Evolutionary conservation across 208 protist genomes (phyloP).

Genomic region (Crithidia expoeki): DNA sequence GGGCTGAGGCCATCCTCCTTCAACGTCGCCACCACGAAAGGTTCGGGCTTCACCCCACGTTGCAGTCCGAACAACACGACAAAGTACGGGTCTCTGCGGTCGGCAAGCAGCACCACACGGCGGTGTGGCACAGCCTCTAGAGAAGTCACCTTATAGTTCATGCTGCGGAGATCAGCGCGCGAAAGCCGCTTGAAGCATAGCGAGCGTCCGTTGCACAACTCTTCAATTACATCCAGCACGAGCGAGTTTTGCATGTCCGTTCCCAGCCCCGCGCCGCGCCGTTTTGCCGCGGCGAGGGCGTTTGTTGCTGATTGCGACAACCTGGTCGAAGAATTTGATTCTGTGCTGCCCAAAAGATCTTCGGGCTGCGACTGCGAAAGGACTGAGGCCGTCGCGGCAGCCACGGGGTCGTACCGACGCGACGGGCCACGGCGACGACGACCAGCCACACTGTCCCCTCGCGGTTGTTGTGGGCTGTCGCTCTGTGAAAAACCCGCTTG

Average conservation of each 20-base stretch:
- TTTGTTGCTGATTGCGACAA: background rate
- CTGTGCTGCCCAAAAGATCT: background rate
- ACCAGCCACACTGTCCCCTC: background rate
- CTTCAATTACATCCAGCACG: conserved; percentile 48
- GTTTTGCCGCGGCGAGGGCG: background rate
- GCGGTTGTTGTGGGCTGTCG: background rate
- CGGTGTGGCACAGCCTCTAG: conserved; percentile 45
- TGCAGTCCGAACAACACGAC: conserved; percentile 35
- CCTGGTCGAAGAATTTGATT: background rate
- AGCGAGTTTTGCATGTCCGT: conserved; percentile 54
- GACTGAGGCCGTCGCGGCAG: conserved; percentile 13
- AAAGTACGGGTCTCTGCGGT: conserved; percentile 55
- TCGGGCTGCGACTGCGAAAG: conserved; percentile 25
- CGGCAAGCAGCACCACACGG: conserved; percentile 55
- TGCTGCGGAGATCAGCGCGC: conserved; percentile 34
- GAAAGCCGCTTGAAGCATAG: conserved; percentile 44
- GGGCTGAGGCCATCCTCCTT: conserved; percentile 12
- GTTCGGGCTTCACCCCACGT: conserved; percentile 22
- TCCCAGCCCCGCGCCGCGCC: conserved; percentile 18
- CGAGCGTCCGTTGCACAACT: conserved; percentile 40
- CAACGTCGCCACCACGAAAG: conserved; percentile 18
- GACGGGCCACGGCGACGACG: background rate
- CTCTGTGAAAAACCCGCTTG: background rate
- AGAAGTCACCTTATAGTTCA: conserved; percentile 40
- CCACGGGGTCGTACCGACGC: background rate